phyloP scores from a whole-genome alignment of 1,284 basidiomycete species.

The Erythrobasidium hasegawianum region DNA sequence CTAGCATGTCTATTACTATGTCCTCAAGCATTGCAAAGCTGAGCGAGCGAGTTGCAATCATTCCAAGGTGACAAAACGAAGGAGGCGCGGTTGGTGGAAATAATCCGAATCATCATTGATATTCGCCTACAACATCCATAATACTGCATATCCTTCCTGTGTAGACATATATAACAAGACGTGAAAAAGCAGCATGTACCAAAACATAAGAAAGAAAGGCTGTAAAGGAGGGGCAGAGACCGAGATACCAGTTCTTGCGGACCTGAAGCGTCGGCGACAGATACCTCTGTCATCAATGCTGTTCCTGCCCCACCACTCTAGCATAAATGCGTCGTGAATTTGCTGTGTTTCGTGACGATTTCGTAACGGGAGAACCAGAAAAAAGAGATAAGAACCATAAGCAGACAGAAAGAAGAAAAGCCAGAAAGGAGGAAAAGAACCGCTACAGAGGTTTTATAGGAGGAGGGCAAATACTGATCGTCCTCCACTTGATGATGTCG shows the following conservation, averaged over 20 bases:
- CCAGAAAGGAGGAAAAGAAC: background rate
- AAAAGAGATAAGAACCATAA: background rate
- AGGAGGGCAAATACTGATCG: background rate
- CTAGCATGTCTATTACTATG: too few relatives aligned
- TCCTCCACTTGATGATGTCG: background rate
- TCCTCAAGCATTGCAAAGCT: too few relatives aligned
- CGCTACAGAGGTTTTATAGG: background rate
- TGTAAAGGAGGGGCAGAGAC: background rate
- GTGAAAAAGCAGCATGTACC: slow-evolving; percentile 5
- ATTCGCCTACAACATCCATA: background rate
- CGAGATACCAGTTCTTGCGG: background rate
- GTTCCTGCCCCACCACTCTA: background rate
- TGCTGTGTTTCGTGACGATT: background rate
- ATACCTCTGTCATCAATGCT: background rate
- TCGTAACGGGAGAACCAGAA: background rate
- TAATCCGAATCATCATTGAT: background rate
- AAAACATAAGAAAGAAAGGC: background rate
- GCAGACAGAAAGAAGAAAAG: background rate
- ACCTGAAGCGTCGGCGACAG: background rate
- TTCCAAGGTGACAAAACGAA: too few relatives aligned
- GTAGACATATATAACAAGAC: background rate
- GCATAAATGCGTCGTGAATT: background rate
- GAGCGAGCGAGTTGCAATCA: too few relatives aligned
- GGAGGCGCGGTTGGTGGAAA: too few relatives aligned
- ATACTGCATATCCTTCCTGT: background rate